Evolutionary conservation across 2,329 filamentous ascomycete genomes (phyloP), one percentile per base, ranked within the genome.

Genomic region (Amphichorda felina): DNA sequence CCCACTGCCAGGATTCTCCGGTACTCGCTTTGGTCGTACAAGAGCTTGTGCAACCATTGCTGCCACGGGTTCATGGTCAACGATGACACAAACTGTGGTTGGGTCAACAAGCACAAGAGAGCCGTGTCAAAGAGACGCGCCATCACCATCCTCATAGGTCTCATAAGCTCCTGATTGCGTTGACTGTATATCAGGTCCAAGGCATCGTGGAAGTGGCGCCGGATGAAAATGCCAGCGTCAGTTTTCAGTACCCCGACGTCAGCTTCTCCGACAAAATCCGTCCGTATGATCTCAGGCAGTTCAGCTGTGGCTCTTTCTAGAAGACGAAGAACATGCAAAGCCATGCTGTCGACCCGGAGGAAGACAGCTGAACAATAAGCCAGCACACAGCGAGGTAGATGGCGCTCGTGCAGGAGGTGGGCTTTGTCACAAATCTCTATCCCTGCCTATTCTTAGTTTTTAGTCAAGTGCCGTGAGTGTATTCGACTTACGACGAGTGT

Each of bases 381-480:
- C 31, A 59, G 43, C 8, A 50, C 45, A 25, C 55, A 58, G 15
- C 51, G 47, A 5, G 54, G 47, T 21, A 60, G 42, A 30, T 55
- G 50, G 13, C 40, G 37, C n/a, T 6, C 6, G 45, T 40, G 29
- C 53, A 44, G 41, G 47, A 51, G 5, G 50, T 38, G 39, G 2
- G 38, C 16, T 5, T 26, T 19, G 16, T 52, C 42, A 28, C 50
- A 55, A 9, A 53, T 42, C 5, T 55, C 52, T 10, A 48, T 41
- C 31, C 38, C 53, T 56, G 27, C 11, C 3, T 28, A 33, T 16
- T 14, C 2, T 38, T 19, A 33, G 27, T 9, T 14, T 30, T 16
- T 3, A 10, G n/a, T 5, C 11, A n/a, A 17, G 11, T 32, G 8
- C 17, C n/a, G 17, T 7, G 30, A 6, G 21, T 10, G 21, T 10